Percentiles rank a stretch among this genome's conserved stretches.
These are phyloP conservation scores for Sextonia rubra DNA, from an alignment of 164 flowering plant species.

Conservation along the genomic window DNA sequence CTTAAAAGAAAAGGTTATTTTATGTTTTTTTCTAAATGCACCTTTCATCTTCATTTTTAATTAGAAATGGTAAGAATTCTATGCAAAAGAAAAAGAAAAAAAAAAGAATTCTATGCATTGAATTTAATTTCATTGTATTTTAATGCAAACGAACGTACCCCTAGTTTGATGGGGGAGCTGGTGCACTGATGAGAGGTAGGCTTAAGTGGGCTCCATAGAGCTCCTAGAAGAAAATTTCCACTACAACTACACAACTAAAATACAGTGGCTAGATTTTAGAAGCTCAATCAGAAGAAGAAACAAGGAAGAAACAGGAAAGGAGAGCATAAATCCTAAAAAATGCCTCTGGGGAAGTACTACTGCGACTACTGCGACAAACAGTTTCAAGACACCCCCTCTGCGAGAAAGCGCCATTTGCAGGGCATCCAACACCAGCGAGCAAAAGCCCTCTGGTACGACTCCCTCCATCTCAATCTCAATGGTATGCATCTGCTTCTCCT, in stretches of 20 bases:
- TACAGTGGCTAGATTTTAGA: neutral
- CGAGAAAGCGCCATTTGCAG: constrained; percentile 78
- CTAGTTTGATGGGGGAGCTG: neutral
- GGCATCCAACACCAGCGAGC: constrained; percentile 74
- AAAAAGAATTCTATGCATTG: no score
- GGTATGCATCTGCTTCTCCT: neutral
- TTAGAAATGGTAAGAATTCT: no score
- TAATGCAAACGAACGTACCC: neutral
- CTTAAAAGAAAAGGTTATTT: no score
- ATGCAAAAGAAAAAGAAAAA: no score
- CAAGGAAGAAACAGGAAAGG: no score
- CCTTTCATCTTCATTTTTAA: no score
- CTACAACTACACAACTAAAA: neutral
- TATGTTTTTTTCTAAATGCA: no score
- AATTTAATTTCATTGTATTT: neutral
- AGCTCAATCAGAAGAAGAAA: neutral
- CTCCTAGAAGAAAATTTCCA: neutral
- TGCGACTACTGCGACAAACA: constrained; percentile 97
- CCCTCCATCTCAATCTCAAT: constrained; percentile 16
- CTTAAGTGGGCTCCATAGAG: no score
- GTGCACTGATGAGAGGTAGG: neutral
- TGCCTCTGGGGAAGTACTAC: constrained; percentile 75
- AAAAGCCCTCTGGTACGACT: constrained; percentile 70
- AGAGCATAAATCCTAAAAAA: no score
- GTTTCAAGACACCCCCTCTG: constrained; percentile 72